Evolutionary conservation across 2,329 filamentous ascomycete genomes (phyloP), one percentile per base, ranked within the genome.

Genomic region (Penicillium sumatraense): DNA sequence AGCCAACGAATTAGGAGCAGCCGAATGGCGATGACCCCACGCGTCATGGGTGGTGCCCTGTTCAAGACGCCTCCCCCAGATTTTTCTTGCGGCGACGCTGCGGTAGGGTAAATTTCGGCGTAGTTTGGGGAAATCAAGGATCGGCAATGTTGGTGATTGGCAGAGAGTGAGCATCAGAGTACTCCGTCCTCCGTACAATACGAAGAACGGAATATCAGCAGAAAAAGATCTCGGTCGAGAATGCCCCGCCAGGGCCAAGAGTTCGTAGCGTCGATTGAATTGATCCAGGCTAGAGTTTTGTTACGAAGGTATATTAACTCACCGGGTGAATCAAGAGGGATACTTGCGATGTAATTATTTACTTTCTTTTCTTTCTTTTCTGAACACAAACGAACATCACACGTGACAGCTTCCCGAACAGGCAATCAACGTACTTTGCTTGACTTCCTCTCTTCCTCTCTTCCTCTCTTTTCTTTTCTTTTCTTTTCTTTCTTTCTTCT

Each of bases 391-490:
- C n/a, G n/a, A n/a, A n/a, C n/a, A n/a, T n/a, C 24, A 44, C 62
- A 65, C 63, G 63, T 65, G 63, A 65, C 54, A 10, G 33, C 20
- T 57, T 58, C 59, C 61, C 45, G 36, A 64, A 63, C 45, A 23
- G 49, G 42, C 44, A 51, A 38, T 11, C 16, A 10, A 31, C 11
- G 29, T 31, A 14, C n/a, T 31, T 31, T 31, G 10, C 11, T 10
- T 10, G 29, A 31, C n/a, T 24, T 35, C 33, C 41, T 36, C 44
- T 40, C 6, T 45, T 33, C n/a, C 49, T 51, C 38, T 48, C 24
- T 31, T 41, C 42, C 42, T 60, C 20, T 18, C 33, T 45, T 36
- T 47, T 40, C 6, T 45, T 33, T 51, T 51, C 38, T 48, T 27
- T 31, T 41, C 42, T 46, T 60, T 38, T 18, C 29, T 36, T 53